Evolutionary conservation across 257 asterid species (phyloP).

Genomic region (Solanum pennellii): DNA sequence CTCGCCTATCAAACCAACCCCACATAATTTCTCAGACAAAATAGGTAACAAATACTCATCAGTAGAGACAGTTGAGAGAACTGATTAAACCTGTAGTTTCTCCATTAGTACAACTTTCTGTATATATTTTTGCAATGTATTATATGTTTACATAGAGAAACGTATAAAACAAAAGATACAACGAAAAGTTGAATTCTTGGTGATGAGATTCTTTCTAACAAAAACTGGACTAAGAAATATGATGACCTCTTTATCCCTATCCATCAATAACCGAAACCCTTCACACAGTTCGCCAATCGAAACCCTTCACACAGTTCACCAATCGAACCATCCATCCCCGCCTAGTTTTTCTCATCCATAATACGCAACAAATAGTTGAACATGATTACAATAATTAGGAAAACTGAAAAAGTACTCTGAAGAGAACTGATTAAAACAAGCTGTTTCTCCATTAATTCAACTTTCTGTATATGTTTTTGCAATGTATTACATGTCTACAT

Average conservation of each 20-base stretch:
- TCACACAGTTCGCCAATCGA: slow-evolving; percentile 33
- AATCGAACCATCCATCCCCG: slow-evolving; percentile 37
- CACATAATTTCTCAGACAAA: slow-evolving; percentile 42
- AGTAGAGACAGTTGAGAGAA: background rate
- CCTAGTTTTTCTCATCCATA: background rate
- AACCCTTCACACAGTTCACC: slow-evolving; percentile 36
- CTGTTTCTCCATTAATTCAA: background rate
- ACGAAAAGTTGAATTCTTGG: background rate
- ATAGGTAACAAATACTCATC: slow-evolving; percentile 26
- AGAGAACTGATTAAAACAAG: background rate
- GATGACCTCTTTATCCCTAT: slow-evolving; percentile 27
- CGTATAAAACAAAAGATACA: background rate
- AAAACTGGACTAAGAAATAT: slow-evolving; percentile 34
- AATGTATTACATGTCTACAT: background rate
- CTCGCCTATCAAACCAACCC: slow-evolving; percentile 38
- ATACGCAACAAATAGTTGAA: no score
- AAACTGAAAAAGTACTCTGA: background rate
- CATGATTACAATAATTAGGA: background rate
- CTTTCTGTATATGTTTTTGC: background rate
- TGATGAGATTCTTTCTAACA: slow-evolving; percentile 34
- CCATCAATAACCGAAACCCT: slow-evolving; percentile 35
- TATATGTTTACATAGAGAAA: background rate
- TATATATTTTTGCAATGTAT: background rate
- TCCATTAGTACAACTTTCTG: background rate
- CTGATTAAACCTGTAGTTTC: background rate